A percentile compares a stretch with the other conserved stretches of the same genome.
These are phyloP conservation scores for Tetramitus jugosus DNA, from an alignment of 208 protist genomes.

Conservation along the genomic window DNA sequence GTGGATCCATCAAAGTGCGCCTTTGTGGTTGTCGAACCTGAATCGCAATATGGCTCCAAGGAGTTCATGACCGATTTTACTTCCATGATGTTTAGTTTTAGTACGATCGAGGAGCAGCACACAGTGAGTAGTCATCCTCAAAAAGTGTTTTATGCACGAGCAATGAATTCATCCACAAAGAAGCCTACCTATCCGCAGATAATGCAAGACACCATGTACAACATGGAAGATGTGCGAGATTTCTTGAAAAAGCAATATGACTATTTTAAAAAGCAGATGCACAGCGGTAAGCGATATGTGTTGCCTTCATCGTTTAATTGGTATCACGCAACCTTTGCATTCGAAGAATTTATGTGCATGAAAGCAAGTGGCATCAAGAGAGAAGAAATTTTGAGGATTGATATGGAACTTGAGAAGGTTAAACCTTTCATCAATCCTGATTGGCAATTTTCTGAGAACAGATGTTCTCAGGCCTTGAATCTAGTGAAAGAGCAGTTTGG, in stretches of 20 bases:
- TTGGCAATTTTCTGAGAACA: conserved; percentile 6
- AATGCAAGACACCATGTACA: not conserved
- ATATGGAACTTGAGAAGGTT: not conserved
- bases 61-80: not conserved
- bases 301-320: conserved; percentile 4
- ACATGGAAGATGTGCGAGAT: not conserved
- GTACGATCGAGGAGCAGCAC: too few relatives aligned
- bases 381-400: not conserved
- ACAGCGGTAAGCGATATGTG: not conserved
- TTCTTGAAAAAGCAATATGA: conserved; percentile 1
- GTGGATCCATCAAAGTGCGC: not conserved
- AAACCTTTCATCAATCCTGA: not conserved
- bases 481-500: not conserved
- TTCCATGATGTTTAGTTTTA: not conserved
- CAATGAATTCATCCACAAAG: not conserved
- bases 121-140: too few relatives aligned
- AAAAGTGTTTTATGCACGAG: too few relatives aligned
- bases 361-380: not conserved
- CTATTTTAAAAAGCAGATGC: conserved; percentile 14
- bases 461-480: not conserved
- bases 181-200: not conserved
- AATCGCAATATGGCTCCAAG: not conserved
- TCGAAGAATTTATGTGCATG: too few relatives aligned
- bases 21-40: too few relatives aligned
- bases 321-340: conserved; percentile 17